Base-by-base conservation (phyloP, 2,329 filamentous ascomycete genomes). In the Diatrype stigma region DNA sequence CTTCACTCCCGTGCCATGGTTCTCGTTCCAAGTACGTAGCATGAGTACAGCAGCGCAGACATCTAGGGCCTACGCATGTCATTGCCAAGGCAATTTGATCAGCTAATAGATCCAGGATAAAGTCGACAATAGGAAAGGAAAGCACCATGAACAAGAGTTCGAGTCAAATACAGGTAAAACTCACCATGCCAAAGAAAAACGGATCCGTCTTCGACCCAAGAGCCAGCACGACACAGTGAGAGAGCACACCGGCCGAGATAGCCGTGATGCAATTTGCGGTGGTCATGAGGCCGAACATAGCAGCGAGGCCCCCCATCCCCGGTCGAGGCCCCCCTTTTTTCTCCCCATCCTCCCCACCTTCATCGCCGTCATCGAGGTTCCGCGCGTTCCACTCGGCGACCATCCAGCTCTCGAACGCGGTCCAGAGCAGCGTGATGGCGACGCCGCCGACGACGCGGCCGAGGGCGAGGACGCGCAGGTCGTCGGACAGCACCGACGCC, bases 391-490 rank as follows among this genome's bases (percentile, higher is more conserved):
- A 81, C 60, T 81, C 78, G 4, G 77, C 74, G 26, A 84, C 75
- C 70, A 84, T 79, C 80, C 81, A 85, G 57, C 77, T 80, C 63
- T 85, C 80, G 55, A 84, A 83, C 5, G 75, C 77, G 42, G 74
- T 80, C 68, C 80, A 84, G 28, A 84, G 70, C 38, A 84, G 63
- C 23, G 78, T 81, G 32, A 79, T 79, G 26, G 74, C 76, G 44
- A 84, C 53, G 0, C 81, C 81, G 21, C 78, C 79, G 3, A 82
- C 70, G 1, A 78, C 63, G 46, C 81, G 71, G 12, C 81, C 81
- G 1, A 72, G 49, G 48, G 82, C 76, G 5, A 85, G 67, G 11
- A 80, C 47, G 4, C 66, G 62, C 1, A 74, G 50, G 51, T 56
- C 6, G 42, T 57, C 55, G 45, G 70, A 70, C 23, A 76, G 66